Evolutionary conservation across 2,329 filamentous ascomycete species (phyloP), one percentile per base, ranked within the genome.

Genomic region (Aspergillus sp.): DNA sequence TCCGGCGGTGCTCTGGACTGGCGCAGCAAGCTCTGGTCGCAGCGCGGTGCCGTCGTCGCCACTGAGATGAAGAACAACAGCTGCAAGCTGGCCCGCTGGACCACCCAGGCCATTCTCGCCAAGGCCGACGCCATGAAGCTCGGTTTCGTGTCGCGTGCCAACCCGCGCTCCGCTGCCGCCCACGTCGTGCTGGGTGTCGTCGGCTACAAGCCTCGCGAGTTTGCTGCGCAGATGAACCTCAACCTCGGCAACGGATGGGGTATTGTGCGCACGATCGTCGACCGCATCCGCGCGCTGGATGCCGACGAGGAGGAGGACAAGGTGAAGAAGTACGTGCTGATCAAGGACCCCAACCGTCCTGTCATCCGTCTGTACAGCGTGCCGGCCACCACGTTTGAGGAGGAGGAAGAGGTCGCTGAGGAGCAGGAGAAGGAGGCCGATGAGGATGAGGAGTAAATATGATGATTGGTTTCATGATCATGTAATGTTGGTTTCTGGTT

Each of bases 41-140:
- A 97, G 80, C 88, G 94, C 67, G 94, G 94, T 85, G 94, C 94
- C 52, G 93, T 99, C 41, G 89, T 99, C 21, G 94, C 94, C 17
- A 99, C 94, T 11, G 94, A 99, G 81, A 99, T 99, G 94, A 99
- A 99, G 89, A 99, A 99, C 85, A 99, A 99, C 84, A 91, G 87
- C 70, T 96, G 91, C 88, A 99, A 99, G 82, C 87, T 99, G 58
- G 94, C 94, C 53, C 83, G 94, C 72, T 99, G 94, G 94, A 96
- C 94, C 29, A 91, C 93, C 41, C 94, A 99, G 81, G 90, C 88
- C 69, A 97, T 99, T 69, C 85, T 99, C 53, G 92, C 93, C 72
- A 92, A 92, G 78, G 92, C 94, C n/a, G 94, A 99, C 71, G 82
- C 91, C 62, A 97, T 99, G 91, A 99, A 97, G 82, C 86, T 99